Evolutionary conservation across 768 basidiomycete species (phyloP), one percentile per base, ranked within the genome.

Genomic region (Coprinopsis cinerea): DNA sequence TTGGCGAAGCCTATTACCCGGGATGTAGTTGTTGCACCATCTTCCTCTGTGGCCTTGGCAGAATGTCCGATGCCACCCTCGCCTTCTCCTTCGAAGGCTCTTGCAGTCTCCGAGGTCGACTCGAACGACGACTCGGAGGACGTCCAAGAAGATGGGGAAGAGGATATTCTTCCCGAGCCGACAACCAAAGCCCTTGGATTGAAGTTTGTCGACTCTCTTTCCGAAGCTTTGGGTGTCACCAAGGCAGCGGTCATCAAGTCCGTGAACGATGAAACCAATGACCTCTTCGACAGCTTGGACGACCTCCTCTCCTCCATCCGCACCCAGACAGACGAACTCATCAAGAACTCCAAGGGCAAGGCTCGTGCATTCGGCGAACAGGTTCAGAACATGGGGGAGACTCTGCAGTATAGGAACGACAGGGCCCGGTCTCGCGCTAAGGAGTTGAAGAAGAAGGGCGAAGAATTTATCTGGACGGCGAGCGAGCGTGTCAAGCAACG

Each of bases 271-370:
- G 83, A 85, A 49, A 61, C 82, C 44, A 68, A 73, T 18, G 82
- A 83, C 54, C 67, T 85, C 17, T 60, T 78, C 27, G 76, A 77
- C 22, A 81, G 79, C 2, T 68, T 85, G 25, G 83, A 85, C 54
- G 78, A 73, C 0, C 70, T 85, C 28, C 64, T 75, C 52, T 66
- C 63, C 26, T 74, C 73, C 36, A 74, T 84, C 46, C 71, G 70
- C 10, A 68, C 66, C 44, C 80, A 83, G 52, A 76, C 75, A 11
- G 63, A 71, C 28, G 55, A 56, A 20, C 63, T 77, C 45, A 63
- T 82, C 34, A 65, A 71, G 42, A 70, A 75, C 36, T 77, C 77
- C 15, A 72, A 72, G 67, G 75, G 68, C 57, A 78, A 65, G 41
- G 74, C 72, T 4, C 67, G 67, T 40, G 64, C 66, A 7, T 56